A percentile compares a stretch with the other conserved stretches of the same genome.
These are phyloP conservation scores for Fragaria ananassa DNA, from an alignment of 306 rosid species.

Conservation along the genomic window DNA sequence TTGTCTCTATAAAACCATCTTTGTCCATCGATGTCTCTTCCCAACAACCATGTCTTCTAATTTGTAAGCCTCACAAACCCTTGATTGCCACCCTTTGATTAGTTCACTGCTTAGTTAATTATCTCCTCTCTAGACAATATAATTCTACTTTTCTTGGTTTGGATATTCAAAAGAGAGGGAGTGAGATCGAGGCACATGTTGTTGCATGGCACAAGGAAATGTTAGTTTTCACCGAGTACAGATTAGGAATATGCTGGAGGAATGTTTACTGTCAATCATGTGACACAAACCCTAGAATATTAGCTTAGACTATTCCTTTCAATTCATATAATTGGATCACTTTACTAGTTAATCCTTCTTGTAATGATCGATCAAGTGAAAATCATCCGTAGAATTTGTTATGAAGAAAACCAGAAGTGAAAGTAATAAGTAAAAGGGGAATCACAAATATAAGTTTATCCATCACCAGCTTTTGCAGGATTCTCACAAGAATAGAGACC, in stretches of 20 bases:
- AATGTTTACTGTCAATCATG: conserved; percentile 19
- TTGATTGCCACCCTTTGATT: background rate
- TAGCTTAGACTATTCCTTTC: background rate
- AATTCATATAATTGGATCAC: background rate
- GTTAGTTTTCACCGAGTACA: conserved; percentile 1
- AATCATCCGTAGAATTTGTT: background rate
- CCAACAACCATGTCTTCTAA: conserved; percentile 38
- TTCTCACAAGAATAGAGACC: background rate
- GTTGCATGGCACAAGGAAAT: background rate
- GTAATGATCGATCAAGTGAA: background rate
- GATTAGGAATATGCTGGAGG: conserved; percentile 14
- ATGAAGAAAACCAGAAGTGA: background rate
- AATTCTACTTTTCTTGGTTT: background rate
- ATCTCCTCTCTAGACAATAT: background rate
- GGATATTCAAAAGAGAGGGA: background rate
- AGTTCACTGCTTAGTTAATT: conserved; percentile 9
- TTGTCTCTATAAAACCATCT: conserved; percentile 64
- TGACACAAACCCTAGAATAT: background rate
- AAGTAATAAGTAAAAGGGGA: background rate
- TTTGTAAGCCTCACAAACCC: conserved; percentile 1
- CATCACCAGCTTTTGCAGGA: conserved; percentile 4
- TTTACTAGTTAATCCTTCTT: background rate
- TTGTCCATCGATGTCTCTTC: conserved; percentile 59
- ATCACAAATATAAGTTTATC: background rate
- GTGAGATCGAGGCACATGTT: conserved; percentile 17